Evolutionary conservation across 2,329 filamentous ascomycete genomes (phyloP).

Genomic region (Trichoderma polysporum): DNA sequence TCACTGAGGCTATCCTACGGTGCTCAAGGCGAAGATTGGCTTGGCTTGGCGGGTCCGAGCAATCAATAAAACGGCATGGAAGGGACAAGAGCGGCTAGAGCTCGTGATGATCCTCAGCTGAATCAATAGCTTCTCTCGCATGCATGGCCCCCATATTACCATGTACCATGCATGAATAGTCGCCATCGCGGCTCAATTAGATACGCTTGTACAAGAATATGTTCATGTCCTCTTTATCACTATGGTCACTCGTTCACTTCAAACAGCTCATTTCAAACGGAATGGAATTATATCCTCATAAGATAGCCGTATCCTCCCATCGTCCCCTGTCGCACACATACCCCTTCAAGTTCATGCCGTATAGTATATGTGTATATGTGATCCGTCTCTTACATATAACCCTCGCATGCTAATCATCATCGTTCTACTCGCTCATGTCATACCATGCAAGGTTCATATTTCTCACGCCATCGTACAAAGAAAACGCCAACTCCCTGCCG

Average conservation of each 20-base stretch:
- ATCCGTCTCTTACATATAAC: slow-evolving; percentile 11
- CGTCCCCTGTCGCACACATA: neutral
- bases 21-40: neutral
- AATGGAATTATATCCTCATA: neutral
- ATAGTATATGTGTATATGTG: slow-evolving; percentile 1
- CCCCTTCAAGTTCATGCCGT: neutral
- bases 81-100: neutral
- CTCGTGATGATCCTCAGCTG: neutral
- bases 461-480: slow-evolving; percentile 18
- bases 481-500: slow-evolving; percentile 19
- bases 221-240: too few relatives aligned
- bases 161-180: too few relatives aligned
- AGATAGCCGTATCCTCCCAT: neutral
- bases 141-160: neutral
- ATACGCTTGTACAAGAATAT: too few relatives aligned
- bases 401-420: slow-evolving; percentile 5
- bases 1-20: neutral
- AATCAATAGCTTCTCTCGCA: neutral
- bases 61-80: neutral
- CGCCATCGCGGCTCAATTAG: too few relatives aligned
- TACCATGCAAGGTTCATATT: slow-evolving; percentile 14
- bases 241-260: too few relatives aligned
- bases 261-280: neutral
- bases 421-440: slow-evolving; percentile 11
- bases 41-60: neutral